Evolutionary conservation across 768 basidiomycete species (phyloP), one percentile per base, ranked within the genome.

Genomic region (Tulasnella sp.): DNA sequence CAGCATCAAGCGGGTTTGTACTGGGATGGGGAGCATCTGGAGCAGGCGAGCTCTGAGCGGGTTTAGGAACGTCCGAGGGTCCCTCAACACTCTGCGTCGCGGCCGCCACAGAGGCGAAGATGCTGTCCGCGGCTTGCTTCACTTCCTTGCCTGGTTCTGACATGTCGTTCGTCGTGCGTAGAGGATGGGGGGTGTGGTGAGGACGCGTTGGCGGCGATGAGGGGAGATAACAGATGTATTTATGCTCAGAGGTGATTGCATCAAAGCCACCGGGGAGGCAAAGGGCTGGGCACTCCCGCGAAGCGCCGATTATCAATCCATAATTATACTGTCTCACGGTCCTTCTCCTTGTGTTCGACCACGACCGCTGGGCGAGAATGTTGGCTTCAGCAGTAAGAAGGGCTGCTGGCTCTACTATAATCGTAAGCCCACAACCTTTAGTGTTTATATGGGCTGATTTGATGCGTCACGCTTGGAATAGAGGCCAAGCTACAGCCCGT

Each of bases 401-500:
- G 21, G 27, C 46, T 11, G 46, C 46, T 3, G 19, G 25, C 46
- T 25, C 25, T 27, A 25, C 29, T 29, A 31, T 48, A n/a, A n/a
- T n/a, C n/a, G n/a, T n/a, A n/a, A n/a, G n/a, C n/a, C n/a, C n/a
- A n/a, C n/a, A n/a, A n/a, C n/a, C n/a, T n/a, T n/a, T n/a, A n/a
- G n/a, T 48, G 46, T 48, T 19, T 14, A 32, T 25, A 11, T 7
- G 14, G 17, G 21, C 45, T 43, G 21, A 11, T 48, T 8, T 11
- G 27, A 29, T 9, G 23, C 6, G 45, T 5, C 45, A 1, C 23
- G n/a, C 19, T 1, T n/a, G 14, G 11, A 29, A n/a, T 29, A 58
- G 57, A 29, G 46, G 14, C 19, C 57, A 6, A 11, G n/a, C 3
- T 58, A 58, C 19, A 40, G 48, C 12, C 57, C 57, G 23, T 58